phyloP scores from a whole-genome alignment of 208 protist species.

The Trypanosoma theileri region DNA sequence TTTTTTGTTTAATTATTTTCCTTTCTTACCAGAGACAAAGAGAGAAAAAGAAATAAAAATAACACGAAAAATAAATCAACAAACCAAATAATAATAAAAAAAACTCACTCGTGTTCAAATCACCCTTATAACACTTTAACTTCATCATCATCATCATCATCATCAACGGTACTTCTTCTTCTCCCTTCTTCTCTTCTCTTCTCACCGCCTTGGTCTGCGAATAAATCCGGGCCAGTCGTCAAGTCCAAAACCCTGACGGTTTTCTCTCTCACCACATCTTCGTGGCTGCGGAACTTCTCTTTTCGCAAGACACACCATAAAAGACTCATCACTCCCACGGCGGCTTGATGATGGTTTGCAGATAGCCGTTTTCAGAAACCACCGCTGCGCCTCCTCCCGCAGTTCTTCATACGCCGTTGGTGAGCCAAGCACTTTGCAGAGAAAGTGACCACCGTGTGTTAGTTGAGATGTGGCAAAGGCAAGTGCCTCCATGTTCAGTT shows the following conservation, averaged over 20 bases:
- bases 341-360: constrained; percentile 77
- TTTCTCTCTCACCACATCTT: constrained; percentile 16
- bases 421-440: constrained; percentile 78
- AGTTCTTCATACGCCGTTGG: constrained; percentile 51
- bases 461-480: constrained; percentile 53
- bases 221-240: constrained; percentile 74
- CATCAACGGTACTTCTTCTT: background rate
- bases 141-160: constrained; percentile 9
- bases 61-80: no score
- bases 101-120: no score
- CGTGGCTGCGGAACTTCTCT: constrained; percentile 30
- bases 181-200: no score
- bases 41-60: background rate
- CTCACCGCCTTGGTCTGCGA: constrained; percentile 13
- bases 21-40: background rate
- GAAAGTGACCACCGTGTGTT: constrained; percentile 64
- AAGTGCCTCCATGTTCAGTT: constrained; percentile 52
- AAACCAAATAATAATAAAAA: no score
- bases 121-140: no score
- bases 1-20: no score
- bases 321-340: constrained; percentile 64
- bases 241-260: constrained; percentile 38
- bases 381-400: constrained; percentile 26
- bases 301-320: constrained; percentile 54
- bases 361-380: constrained; percentile 48